These are phyloP conservation scores for Pterocarpus macrocarpus DNA, from an alignment of 306 rosid species.

Conservation along the genomic window DNA sequence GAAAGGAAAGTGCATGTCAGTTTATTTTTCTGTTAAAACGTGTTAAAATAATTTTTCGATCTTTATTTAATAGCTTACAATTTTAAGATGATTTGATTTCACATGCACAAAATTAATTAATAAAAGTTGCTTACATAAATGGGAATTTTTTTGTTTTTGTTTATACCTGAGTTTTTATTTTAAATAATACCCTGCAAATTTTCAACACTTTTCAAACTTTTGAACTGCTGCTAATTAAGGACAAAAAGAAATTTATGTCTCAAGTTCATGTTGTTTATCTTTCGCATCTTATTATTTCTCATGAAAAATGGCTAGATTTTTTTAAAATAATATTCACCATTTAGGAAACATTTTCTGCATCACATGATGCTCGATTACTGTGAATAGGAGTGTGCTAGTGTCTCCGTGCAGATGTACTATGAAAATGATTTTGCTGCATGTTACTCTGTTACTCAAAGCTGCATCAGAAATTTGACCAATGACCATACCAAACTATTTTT, in stretches of 20 bases:
- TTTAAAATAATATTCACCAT: no score
- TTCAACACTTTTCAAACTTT: background rate
- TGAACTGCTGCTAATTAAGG: no score
- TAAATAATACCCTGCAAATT: background rate
- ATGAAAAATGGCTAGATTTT: background rate
- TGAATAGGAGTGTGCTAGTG: background rate
- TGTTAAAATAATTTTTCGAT: background rate
- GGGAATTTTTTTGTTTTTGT: background rate
- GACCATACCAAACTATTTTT: background rate
- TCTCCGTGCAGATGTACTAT: background rate
- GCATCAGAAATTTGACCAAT: background rate
- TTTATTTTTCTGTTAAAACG: background rate
- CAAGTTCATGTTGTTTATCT: slow-evolving; percentile 1
- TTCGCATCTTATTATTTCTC: slow-evolving; percentile 25
- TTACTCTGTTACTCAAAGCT: background rate
- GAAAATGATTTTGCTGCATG: background rate
- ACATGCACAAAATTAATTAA: background rate
- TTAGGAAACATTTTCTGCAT: no score
- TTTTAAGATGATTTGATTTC: background rate
- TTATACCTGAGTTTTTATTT: background rate
- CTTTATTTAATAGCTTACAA: no score
- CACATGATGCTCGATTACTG: background rate
- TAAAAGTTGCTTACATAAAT: background rate
- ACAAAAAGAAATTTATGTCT: background rate
- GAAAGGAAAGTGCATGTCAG: background rate